A percentile compares a stretch with the other conserved stretches of the same genome.
Conservation (phyloP, 176 grass and related monocot species). For the Zoysia pacifica region DNA sequence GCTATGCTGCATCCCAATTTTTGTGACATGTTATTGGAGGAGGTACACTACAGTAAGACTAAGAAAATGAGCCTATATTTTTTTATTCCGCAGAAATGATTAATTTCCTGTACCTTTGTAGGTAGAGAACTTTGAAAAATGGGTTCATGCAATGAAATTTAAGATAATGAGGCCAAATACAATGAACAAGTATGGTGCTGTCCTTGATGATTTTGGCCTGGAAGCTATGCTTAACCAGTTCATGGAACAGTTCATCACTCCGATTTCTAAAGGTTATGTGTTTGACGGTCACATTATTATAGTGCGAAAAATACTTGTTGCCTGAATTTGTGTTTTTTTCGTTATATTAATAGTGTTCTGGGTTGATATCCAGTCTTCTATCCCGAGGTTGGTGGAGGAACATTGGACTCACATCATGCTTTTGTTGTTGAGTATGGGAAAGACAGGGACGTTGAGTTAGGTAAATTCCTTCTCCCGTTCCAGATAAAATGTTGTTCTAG, state of each 20-base stretch:
- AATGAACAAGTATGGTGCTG: conserved; percentile 98
- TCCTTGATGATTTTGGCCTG: conserved; percentile 97
- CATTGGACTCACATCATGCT: conserved; percentile 90
- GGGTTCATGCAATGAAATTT: conserved; percentile 75
- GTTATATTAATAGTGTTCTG: conserved; percentile 34
- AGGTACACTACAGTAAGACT: conserved; percentile 53
- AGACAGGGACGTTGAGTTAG: conserved; percentile 91
- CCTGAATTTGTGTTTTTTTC: conserved; percentile 13
- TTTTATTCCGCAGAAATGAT: conserved; percentile 3
- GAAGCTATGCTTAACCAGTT: conserved; percentile 89
- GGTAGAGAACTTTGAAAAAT: conserved; percentile 98
- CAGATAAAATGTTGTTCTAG: too few relatives aligned
- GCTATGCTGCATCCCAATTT: conserved; percentile 85
- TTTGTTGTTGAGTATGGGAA: conserved; percentile 98
- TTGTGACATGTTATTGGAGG: conserved; percentile 85
- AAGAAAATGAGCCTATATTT: conserved; percentile 13
- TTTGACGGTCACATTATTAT: conserved; percentile 18
- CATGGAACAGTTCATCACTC: conserved; percentile 88
- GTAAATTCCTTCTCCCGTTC: conserved; percentile 33
- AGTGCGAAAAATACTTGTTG: conserved; percentile 12
- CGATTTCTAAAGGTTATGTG: conserved; percentile 76
- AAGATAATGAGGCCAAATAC: conserved; percentile 99
- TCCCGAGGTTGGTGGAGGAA: conserved; percentile 79
- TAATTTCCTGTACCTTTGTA: conserved; percentile 49
- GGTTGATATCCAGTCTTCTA: conserved; percentile 75